Evolutionary conservation across 2,329 filamentous ascomycete species (phyloP), one percentile per base, ranked within the genome.

Genomic region (Huntiella moniliformis): DNA sequence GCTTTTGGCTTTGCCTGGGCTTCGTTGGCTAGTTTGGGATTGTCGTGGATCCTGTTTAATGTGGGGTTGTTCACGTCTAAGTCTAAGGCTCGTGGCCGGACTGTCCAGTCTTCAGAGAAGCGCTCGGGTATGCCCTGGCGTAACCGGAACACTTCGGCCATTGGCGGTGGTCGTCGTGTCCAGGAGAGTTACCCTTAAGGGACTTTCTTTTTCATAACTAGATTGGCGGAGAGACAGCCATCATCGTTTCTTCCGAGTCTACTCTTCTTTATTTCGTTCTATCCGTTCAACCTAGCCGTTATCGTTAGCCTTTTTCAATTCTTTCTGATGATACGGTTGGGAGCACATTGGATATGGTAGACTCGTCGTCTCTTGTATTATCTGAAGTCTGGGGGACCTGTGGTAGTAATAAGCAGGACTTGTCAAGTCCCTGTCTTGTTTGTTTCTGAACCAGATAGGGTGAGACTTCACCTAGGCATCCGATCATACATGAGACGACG

Each of bases 1-100:
- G 79, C 76, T 15, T 83, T 84, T 56, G 83, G 73, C 38, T 88
- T 86, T 63, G 77, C 75, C 51, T 91, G 83, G 83, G 77, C 70
- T 12, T 71, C 80, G 1, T 75, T 77, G 61, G 73, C 71, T 7
- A 70, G 71, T 45, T 71, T 83, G 54, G 63, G 84, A 53, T 59
- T 87, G 52, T 71, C 79, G 12, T 73, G 71, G 3, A 53, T 83
- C 28, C 63, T 85, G 48, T 83, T 86, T 64, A 80, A 71, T 60
- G 46, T 77, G 31, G 75, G 75, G 44, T 71, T 73, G 39, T 46
- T 46, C 17, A 34, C 44, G 2, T 18, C 43, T 5, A 11, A 31
- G 1, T 46, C 43, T 22, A 64, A 73, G 35, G 64, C 67, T 50
- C 67, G 67, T 52, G 57, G 59, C 22, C 53, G 52, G 45, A 48